Evolutionary conservation across 1,139 yeast genomes (phyloP).

Genomic region (Yamadazyma aaseri): DNA sequence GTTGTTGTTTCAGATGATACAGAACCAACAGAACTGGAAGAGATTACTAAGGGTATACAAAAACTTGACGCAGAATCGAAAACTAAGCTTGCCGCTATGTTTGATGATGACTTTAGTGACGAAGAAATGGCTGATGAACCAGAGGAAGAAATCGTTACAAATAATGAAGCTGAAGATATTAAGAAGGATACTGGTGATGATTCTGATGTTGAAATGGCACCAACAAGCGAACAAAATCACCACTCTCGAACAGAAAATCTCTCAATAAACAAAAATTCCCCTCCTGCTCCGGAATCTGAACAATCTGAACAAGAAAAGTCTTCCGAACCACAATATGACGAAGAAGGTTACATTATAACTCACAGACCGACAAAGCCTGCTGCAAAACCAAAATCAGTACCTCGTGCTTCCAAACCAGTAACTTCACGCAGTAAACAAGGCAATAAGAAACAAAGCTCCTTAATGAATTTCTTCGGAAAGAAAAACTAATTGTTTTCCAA

Average conservation of each 20-base stretch:
- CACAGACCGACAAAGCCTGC: constrained; percentile 20
- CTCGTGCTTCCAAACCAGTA: constrained; percentile 8
- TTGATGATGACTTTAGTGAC: constrained; percentile 19
- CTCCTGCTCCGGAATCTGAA: too few species aligned
- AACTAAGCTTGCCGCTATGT: constrained; percentile 14
- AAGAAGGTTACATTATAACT: constrained; percentile 42
- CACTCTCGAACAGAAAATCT: too few species aligned
- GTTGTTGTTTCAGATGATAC: constrained; percentile 33
- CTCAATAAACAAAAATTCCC: too few species aligned
- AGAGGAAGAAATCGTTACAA: constrained; percentile 1
- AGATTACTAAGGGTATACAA: not conserved
- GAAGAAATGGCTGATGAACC: constrained; percentile 11
- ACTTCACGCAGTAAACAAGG: constrained; percentile 9
- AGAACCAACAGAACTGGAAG: constrained; percentile 11
- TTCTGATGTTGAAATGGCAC: too few species aligned
- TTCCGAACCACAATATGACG: constrained; percentile 28
- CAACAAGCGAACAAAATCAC: too few species aligned
- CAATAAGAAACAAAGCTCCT: constrained; percentile 31
- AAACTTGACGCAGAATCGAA: constrained; percentile 5
- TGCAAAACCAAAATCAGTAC: constrained; percentile 10
- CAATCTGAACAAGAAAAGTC: constrained; percentile 8
- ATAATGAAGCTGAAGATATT: not conserved
- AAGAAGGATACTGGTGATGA: not conserved
- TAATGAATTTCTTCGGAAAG: constrained; percentile 41
- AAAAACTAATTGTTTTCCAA: constrained; percentile 15